Evolutionary conservation across 2,329 filamentous ascomycete species (phyloP).

Genomic region (Alternaria sp.): DNA sequence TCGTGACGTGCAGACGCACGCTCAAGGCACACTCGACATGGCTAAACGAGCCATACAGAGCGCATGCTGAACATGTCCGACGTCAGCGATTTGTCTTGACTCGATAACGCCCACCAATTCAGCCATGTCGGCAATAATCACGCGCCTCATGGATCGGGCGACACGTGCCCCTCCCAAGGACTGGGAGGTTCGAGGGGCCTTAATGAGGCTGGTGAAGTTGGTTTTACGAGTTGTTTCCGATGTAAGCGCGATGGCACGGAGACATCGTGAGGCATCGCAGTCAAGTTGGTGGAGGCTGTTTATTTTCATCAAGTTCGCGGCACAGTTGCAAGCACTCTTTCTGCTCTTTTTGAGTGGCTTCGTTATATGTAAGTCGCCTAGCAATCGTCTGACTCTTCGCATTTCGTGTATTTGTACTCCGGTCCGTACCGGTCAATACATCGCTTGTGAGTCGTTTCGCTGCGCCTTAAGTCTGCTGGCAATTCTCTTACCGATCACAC

Average conservation of each 20-base stretch:
- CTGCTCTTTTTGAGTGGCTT: background rate
- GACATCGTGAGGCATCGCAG: conserved; percentile 1
- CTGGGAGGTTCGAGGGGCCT: background rate
- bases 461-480: conserved; percentile 1
- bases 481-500: background rate
- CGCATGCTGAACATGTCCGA: conserved; percentile 14
- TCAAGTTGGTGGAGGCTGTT: conserved; percentile 19
- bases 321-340: background rate
- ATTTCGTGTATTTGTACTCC: background rate
- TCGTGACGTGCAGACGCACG: conserved; percentile 32
- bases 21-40: conserved; percentile 29
- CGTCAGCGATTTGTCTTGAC: conserved; percentile 24
- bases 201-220: conserved; percentile 15
- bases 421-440: conserved; percentile 8
- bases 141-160: conserved; percentile 16
- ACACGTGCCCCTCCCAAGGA: background rate
- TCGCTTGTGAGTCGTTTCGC: background rate
- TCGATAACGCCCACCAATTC: conserved; percentile 8
- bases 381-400: background rate
- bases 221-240: conserved; percentile 18
- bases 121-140: conserved; percentile 20
- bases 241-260: conserved; percentile 8
- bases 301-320: background rate
- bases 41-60: conserved; percentile 18
- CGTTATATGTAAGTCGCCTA: background rate